phyloP scores from a whole-genome alignment of 805 yeast genomes.

The Saccharomycopsis schoenii region DNA sequence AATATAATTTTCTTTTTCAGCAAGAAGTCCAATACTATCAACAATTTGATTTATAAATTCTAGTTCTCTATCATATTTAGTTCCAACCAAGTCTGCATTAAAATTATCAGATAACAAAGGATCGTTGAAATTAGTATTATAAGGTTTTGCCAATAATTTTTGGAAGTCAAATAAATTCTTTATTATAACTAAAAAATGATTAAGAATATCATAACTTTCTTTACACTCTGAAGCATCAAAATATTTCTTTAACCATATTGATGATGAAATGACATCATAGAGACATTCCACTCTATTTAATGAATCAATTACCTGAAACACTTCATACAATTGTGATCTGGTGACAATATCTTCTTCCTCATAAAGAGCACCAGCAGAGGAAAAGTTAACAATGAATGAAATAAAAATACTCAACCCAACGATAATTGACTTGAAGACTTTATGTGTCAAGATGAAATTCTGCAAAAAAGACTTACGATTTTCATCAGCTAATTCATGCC shows the following conservation, averaged over 20 bases:
- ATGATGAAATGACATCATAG: constrained; percentile 3
- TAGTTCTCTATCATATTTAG: background rate
- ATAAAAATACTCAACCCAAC: constrained; percentile 47
- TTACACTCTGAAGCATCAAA: background rate
- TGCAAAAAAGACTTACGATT: constrained; percentile 24
- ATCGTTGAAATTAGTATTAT: constrained; percentile 7
- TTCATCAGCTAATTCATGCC: constrained; percentile 45
- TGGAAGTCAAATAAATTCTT: constrained; percentile 6
- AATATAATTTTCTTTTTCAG: constrained; percentile 8
- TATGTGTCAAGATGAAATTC: constrained; percentile 46
- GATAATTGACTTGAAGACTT: constrained; percentile 40
- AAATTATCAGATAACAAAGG: background rate
- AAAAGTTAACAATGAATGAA: constrained; percentile 36
- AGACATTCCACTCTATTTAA: background rate
- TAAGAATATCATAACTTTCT: background rate
- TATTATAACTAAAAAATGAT: background rate
- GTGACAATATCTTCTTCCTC: constrained; percentile 70
- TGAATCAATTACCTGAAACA: background rate
- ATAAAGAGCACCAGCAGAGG: constrained; percentile 47
- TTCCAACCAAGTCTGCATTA: background rate
- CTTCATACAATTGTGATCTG: constrained; percentile 36
- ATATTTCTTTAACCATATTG: constrained; percentile 6
- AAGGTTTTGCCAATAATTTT: background rate
- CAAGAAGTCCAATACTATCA: constrained; percentile 8
- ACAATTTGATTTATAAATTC: background rate